These are phyloP conservation scores for Thalassiosira exigua DNA, from an alignment of 352 stramenopile genomes.

Conservation along the genomic window DNA sequence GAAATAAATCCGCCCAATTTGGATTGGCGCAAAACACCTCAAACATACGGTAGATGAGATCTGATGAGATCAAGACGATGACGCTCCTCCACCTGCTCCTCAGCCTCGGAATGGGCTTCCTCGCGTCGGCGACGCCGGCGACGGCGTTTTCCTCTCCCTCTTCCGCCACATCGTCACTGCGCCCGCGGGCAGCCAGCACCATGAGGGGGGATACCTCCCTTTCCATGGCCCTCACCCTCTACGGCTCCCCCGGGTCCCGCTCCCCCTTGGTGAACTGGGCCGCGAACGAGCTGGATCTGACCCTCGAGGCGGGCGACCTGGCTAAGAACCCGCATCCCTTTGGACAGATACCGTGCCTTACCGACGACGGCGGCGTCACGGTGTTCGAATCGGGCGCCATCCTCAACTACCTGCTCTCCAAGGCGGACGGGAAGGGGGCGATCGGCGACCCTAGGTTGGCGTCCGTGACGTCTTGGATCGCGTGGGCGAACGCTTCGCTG, in stretches of 20 bases:
- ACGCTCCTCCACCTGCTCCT: too few relatives aligned
- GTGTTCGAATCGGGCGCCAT: conserved; percentile 86
- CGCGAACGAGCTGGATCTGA: conserved; percentile 69
- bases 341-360: conserved; percentile 82
- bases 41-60: too few relatives aligned
- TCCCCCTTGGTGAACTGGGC: conserved; percentile 85
- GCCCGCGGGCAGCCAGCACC: background rate
- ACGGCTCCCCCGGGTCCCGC: conserved; percentile 75
- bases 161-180: background rate
- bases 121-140: conserved; percentile 17
- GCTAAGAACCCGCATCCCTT: conserved; percentile 82
- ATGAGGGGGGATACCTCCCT: conserved; percentile 29
- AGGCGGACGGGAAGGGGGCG: conserved; percentile 42
- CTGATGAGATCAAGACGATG: too few relatives aligned
- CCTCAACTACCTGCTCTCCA: conserved; percentile 77
- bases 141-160: conserved; percentile 7
- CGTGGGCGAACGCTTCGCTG: conserved; percentile 83
- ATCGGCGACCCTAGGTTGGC: conserved; percentile 36
- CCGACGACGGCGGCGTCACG: conserved; percentile 62
- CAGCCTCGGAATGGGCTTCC: conserved; percentile 3
- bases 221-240: conserved; percentile 64
- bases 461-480: conserved; percentile 72
- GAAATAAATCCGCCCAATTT: too few relatives aligned
- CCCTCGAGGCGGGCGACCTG: conserved; percentile 67
- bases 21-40: too few relatives aligned